Evolutionary conservation across 208 protist species (phyloP).

Genomic region (Trypanosoma caninum): DNA sequence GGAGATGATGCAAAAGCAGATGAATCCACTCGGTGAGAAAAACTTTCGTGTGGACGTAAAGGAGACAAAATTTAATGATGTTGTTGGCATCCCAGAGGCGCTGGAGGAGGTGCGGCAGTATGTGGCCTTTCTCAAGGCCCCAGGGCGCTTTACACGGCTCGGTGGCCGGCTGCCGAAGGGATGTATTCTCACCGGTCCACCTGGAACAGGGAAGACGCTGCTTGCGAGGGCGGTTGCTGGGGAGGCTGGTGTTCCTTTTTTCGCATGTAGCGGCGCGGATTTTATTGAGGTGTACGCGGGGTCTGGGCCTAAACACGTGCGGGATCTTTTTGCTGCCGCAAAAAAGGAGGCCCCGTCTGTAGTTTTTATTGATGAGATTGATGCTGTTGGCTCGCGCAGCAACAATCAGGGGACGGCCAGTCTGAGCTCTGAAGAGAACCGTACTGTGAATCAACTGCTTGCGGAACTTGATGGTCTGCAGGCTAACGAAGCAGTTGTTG

Average conservation of each 20-base stretch:
- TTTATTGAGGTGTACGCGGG: constrained; percentile 98
- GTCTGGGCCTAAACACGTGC: constrained; percentile 93
- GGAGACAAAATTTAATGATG: constrained; percentile 81
- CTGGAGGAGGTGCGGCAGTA: constrained; percentile 95
- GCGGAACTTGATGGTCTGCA: constrained; percentile 95
- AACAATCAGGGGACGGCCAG: constrained; percentile 62
- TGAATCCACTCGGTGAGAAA: constrained; percentile 62
- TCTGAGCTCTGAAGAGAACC: constrained; percentile 82
- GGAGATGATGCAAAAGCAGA: constrained; percentile 59
- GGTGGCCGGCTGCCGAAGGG: constrained; percentile 96
- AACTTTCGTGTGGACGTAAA: constrained; percentile 77
- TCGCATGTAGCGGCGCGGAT: constrained; percentile 91
- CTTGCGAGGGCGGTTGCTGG: constrained; percentile 90
- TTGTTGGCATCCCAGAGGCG: constrained; percentile 92
- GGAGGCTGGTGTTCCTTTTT: constrained; percentile 95
- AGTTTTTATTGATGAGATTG: constrained; percentile 99
- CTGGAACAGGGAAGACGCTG: constrained; percentile 97
- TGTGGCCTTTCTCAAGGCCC: constrained; percentile 94
- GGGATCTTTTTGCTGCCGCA: constrained; percentile 93
- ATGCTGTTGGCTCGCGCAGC: constrained; percentile 92
- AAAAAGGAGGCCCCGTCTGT: constrained; percentile 93
- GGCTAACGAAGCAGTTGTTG: constrained; percentile 88
- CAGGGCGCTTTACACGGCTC: constrained; percentile 91
- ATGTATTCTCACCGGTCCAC: constrained; percentile 94
- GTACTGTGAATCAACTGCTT: constrained; percentile 96